A percentile compares a stretch with the other conserved stretches of the same genome.
Conservation (phyloP, 805 yeast genomes). For the Spathaspora sp. region DNA sequence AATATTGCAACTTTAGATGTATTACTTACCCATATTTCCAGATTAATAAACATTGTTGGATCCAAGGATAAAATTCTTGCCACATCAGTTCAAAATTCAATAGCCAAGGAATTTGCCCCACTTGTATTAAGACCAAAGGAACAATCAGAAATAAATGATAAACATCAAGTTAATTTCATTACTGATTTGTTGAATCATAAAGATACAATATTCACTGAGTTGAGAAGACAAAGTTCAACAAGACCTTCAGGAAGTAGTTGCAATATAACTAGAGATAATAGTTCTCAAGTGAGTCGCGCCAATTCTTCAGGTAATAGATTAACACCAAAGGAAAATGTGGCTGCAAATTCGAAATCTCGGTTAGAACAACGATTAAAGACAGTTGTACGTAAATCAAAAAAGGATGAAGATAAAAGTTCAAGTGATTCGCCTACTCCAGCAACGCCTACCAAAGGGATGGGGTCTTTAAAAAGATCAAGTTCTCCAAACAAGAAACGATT, state of each 20-base stretch:
- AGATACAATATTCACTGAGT: constrained; percentile 61
- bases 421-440: not conserved
- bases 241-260: not conserved
- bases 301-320: not conserved
- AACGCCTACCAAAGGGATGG: constrained; percentile 1
- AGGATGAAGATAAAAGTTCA: not conserved
- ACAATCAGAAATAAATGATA: constrained; percentile 42
- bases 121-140: constrained; percentile 53
- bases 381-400: constrained; percentile 15
- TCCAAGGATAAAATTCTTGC: constrained; percentile 34
- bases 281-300: not conserved
- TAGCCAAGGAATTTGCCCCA: constrained; percentile 65
- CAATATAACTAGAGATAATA: constrained; percentile 5
- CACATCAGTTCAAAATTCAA: constrained; percentile 37
- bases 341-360: constrained; percentile 21
- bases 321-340: constrained; percentile 3
- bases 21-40: constrained; percentile 67
- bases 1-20: constrained; percentile 80
- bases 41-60: constrained; percentile 51
- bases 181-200: constrained; percentile 56
- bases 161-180: constrained; percentile 55
- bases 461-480: constrained; percentile 27
- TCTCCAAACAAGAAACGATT: constrained; percentile 36
- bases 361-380: constrained; percentile 24
- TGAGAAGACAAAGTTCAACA: constrained; percentile 37